A percentile compares a stretch with the other conserved stretches of the same genome.
phyloP scores from a whole-genome alignment of 768 basidiomycete species.

The Chalciporus sphaerocephalus region DNA sequence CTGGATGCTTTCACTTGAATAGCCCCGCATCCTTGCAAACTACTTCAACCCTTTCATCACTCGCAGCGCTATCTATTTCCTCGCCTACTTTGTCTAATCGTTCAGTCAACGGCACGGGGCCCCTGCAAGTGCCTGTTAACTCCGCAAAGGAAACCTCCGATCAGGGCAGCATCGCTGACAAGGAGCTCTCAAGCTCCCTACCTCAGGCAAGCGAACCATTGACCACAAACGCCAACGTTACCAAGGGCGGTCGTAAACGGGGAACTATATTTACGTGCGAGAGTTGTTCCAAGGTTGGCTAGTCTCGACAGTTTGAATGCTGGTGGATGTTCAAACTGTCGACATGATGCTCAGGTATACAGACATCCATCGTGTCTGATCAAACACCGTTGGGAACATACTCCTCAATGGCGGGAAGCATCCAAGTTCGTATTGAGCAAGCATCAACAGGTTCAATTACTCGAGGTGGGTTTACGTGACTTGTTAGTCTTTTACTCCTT shows the following conservation, averaged over 20 bases:
- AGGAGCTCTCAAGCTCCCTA: conserved; percentile 9
- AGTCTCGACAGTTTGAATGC: conserved; percentile 6
- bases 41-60: conserved; percentile 35
- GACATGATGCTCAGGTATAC: conserved; percentile 52
- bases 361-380: conserved; percentile 92
- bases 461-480: conserved; percentile 61
- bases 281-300: conserved; percentile 81
- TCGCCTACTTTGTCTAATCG: conserved; percentile 34
- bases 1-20: background rate
- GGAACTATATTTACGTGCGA: conserved; percentile 89
- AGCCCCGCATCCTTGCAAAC: conserved; percentile 37
- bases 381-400: conserved; percentile 98
- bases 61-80: conserved; percentile 40
- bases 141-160: conserved; percentile 5
- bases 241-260: conserved; percentile 62
- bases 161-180: conserved; percentile 18
- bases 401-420: conserved; percentile 93
- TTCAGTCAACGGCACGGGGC: conserved; percentile 9
- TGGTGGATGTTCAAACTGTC: conserved; percentile 1
- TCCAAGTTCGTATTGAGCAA: conserved; percentile 88
- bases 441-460: conserved; percentile 94
- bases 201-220: conserved; percentile 4
- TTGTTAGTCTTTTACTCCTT: background rate
- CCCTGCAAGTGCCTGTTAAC: conserved; percentile 6
- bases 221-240: conserved; percentile 13